Conservation (phyloP, 805 yeast genomes). For the Debaryomyces prosopidis region DNA sequence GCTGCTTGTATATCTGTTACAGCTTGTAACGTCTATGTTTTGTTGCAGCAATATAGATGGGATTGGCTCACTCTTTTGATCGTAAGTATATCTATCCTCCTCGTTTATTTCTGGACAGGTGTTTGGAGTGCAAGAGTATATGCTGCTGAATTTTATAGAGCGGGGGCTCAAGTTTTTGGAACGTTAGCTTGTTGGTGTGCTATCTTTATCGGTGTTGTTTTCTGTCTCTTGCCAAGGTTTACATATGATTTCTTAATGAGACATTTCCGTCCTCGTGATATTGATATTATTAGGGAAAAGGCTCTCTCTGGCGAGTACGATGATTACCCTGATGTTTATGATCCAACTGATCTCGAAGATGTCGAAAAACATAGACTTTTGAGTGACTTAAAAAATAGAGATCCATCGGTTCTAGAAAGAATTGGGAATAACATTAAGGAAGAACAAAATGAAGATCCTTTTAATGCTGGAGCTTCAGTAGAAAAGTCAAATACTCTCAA, state of each 20-base stretch:
- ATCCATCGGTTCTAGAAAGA: slow-evolving; percentile 34
- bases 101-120: slow-evolving; percentile 79
- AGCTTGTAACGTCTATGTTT: slow-evolving; percentile 64
- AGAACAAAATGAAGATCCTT: slow-evolving; percentile 3
- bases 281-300: slow-evolving; percentile 70
- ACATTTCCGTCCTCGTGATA: slow-evolving; percentile 61
- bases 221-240: slow-evolving; percentile 64
- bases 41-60: slow-evolving; percentile 74
- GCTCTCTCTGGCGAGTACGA: slow-evolving; percentile 53
- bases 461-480: neutral
- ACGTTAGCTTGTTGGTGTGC: slow-evolving; percentile 65
- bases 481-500: slow-evolving; percentile 16
- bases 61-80: slow-evolving; percentile 66
- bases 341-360: slow-evolving; percentile 51
- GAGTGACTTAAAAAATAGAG: slow-evolving; percentile 30
- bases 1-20: slow-evolving; percentile 62
- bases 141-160: slow-evolving; percentile 61
- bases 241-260: slow-evolving; percentile 48
- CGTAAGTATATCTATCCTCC: slow-evolving; percentile 51
- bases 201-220: slow-evolving; percentile 53
- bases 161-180: slow-evolving; percentile 66
- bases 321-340: slow-evolving; percentile 49
- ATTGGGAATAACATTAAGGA: slow-evolving; percentile 29
- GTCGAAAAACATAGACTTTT: slow-evolving; percentile 39
- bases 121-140: slow-evolving; percentile 59